A percentile compares a stretch with the other conserved stretches of the same genome.
Conservation (phyloP, 2,329 filamentous ascomycete species). For the Hypocreales sp. region DNA sequence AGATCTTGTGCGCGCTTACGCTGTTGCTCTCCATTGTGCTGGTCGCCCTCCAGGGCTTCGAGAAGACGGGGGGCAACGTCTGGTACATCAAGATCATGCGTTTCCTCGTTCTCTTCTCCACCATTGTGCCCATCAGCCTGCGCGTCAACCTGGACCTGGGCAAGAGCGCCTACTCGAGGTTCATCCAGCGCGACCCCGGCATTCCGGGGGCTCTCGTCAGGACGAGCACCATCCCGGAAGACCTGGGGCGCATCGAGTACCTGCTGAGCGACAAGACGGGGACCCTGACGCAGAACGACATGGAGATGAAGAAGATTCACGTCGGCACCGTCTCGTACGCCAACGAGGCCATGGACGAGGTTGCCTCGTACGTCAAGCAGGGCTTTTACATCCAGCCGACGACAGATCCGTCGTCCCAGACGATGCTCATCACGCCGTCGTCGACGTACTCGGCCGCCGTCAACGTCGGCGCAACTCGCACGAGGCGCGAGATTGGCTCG, state of each 20-base stretch:
- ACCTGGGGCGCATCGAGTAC: slow-evolving; percentile 90
- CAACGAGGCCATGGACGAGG: slow-evolving; percentile 98
- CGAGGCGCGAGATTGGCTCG: slow-evolving; percentile 81
- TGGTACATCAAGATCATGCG: slow-evolving; percentile 98
- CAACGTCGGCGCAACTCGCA: slow-evolving; percentile 56
- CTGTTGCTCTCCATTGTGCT: slow-evolving; percentile 74
- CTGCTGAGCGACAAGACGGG: slow-evolving; percentile 94
- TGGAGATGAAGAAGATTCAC: slow-evolving; percentile 98
- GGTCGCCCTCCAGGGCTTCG: slow-evolving; percentile 74
- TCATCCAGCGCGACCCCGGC: slow-evolving; percentile 80
- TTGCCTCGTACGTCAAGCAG: slow-evolving; percentile 70
- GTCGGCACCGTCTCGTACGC: slow-evolving; percentile 96
- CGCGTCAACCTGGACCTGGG: slow-evolving; percentile 95
- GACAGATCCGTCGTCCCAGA: slow-evolving; percentile 25
- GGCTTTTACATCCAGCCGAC: slow-evolving; percentile 49
- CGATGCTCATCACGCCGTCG: slow-evolving; percentile 57
- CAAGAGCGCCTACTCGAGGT: slow-evolving; percentile 89
- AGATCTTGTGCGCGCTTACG: slow-evolving; percentile 85
- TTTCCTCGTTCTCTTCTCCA: slow-evolving; percentile 98
- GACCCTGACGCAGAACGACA: slow-evolving; percentile 94
- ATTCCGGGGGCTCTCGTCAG: slow-evolving; percentile 88
- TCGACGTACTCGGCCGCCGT: slow-evolving; percentile 48
- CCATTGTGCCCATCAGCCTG: slow-evolving; percentile 92
- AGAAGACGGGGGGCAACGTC: slow-evolving; percentile 44
- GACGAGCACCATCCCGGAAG: slow-evolving; percentile 94